Evolutionary conservation across 2,329 filamentous ascomycete genomes (phyloP).

Genomic region (Lasiodiplodia sp.): DNA sequence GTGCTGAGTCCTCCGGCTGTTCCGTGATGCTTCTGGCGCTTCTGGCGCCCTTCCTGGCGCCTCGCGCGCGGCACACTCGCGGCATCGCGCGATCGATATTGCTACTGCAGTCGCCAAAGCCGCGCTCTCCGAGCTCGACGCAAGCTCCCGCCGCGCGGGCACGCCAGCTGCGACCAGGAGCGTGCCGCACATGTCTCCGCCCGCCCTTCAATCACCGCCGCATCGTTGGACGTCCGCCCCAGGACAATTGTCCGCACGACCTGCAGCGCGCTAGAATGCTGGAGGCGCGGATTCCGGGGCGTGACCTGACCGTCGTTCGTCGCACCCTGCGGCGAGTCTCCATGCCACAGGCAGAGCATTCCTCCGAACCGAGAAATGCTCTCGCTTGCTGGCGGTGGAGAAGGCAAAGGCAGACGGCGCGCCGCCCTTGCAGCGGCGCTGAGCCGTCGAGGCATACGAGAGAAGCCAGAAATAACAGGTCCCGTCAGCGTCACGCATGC

Average conservation of each 20-base stretch:
- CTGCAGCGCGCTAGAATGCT: conserved; percentile 15
- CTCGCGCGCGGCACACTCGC: neutral
- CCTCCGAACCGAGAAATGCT: conserved; percentile 23
- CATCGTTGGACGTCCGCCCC: conserved; percentile 1
- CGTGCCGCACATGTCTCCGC: conserved; percentile 1
- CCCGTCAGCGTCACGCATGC: conserved; percentile 11
- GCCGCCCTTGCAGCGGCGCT: conserved; percentile 22
- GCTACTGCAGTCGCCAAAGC: conserved; percentile 18
- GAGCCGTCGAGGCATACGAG: conserved; percentile 14
- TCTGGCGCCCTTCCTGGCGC: conserved; percentile 8
- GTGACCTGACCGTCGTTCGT: neutral
- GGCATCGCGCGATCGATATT: conserved; percentile 11
- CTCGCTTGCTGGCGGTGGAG: conserved; percentile 19
- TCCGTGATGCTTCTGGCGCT: conserved; percentile 21
- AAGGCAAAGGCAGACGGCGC: conserved; percentile 12
- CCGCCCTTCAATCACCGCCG: neutral
- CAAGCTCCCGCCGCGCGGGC: conserved; percentile 7
- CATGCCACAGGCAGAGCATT: conserved; percentile 11
- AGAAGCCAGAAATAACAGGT: conserved; percentile 21
- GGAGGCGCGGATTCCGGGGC: conserved; percentile 7
- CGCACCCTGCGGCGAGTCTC: conserved; percentile 12
- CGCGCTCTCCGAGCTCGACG: conserved; percentile 16
- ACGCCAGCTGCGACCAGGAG: conserved; percentile 5
- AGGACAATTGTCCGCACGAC: conserved; percentile 20
- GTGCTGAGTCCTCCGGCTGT: conserved; percentile 15